Evolutionary conservation across 2,329 filamentous ascomycete species (phyloP), one percentile per base, ranked within the genome.

Genomic region (Canariomyces notabilis): DNA sequence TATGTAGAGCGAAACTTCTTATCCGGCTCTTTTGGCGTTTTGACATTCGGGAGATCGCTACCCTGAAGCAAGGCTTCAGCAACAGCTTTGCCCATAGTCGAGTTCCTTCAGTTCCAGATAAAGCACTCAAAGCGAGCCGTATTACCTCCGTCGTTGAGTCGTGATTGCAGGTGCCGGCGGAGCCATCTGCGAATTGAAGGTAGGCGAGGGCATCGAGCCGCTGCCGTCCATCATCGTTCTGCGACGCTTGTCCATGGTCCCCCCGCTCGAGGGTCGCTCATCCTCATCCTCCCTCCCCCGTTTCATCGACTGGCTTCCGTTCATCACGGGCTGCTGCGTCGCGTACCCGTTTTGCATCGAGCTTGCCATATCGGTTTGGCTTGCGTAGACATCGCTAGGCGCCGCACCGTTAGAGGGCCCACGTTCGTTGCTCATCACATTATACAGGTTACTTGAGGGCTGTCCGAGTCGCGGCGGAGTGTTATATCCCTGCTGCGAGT

Each of bases 401-500:
- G 79, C 67, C 22, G 74, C 76, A n/a, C 84, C 84, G 56, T 87
- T 88, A 15, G 77, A 71, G 9, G 80, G 66, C 22, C 72, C 79
- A 20, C 87, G 79, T 49, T 88, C 85, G 62, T 87, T 89, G 64
- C 85, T 90, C 71, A 95, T 89, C 52, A 94, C 85, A 65, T 83
- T 94, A 74, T 95, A 95, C 41, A 95, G 72, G 62, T 82, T 94
- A 72, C 87, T 90, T 1, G 87, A 83, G 3, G 85, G 77, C 49
- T 82, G 74, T 35, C 72, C 70, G 7, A 78, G 73, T 34, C 89
- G 83, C 18, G 89, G 89, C 39, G 90, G 85, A 1, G 88, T 90
- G 63, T 74, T 85, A 68, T 94, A 95, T 20, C 83, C 83, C 63
- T 75, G 73, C 50, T 78, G 78, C 5, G 77, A 66, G 67, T 94